Evolutionary conservation across 495 filamentous ascomycete genomes (phyloP).

Genomic region (Podospora pseudoanserina): DNA sequence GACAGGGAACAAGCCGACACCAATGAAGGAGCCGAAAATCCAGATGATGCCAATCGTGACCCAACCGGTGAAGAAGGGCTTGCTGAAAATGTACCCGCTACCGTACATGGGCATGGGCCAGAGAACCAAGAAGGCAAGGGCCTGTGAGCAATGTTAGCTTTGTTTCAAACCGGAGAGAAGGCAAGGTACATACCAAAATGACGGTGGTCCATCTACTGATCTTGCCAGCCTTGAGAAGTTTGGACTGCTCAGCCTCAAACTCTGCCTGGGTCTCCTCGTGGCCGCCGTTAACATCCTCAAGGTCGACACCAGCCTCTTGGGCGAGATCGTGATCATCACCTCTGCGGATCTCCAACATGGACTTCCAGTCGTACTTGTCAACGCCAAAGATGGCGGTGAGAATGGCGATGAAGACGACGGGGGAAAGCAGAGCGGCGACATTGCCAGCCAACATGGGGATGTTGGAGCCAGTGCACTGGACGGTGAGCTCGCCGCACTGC

Average conservation of each 20-base stretch:
- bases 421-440: constrained; percentile 69
- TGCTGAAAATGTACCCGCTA: constrained; percentile 79
- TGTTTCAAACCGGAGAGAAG: background rate
- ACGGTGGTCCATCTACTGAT: constrained; percentile 77
- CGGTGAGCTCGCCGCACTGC: constrained; percentile 67
- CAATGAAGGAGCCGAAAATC: constrained; percentile 71
- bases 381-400: constrained; percentile 69
- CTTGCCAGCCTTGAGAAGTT: constrained; percentile 67
- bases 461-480: constrained; percentile 74
- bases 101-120: constrained; percentile 98
- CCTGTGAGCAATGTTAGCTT: constrained; percentile 32
- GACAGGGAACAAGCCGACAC: constrained; percentile 78
- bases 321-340: constrained; percentile 80
- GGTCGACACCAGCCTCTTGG: constrained; percentile 62
- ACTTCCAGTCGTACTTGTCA: constrained; percentile 86
- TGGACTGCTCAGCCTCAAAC: constrained; percentile 59
- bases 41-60: constrained; percentile 80
- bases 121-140: constrained; percentile 71
- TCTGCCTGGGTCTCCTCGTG: constrained; percentile 34
- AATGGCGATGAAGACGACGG: constrained; percentile 72
- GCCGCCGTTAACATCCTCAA: constrained; percentile 64
- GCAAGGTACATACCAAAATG: constrained; percentile 43
- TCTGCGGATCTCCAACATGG: constrained; percentile 78
- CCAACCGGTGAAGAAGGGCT: constrained; percentile 92
- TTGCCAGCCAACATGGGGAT: constrained; percentile 91